phyloP scores from a whole-genome alignment of 2,329 filamentous ascomycete species.

The Colletotrichum chrysophilum region DNA sequence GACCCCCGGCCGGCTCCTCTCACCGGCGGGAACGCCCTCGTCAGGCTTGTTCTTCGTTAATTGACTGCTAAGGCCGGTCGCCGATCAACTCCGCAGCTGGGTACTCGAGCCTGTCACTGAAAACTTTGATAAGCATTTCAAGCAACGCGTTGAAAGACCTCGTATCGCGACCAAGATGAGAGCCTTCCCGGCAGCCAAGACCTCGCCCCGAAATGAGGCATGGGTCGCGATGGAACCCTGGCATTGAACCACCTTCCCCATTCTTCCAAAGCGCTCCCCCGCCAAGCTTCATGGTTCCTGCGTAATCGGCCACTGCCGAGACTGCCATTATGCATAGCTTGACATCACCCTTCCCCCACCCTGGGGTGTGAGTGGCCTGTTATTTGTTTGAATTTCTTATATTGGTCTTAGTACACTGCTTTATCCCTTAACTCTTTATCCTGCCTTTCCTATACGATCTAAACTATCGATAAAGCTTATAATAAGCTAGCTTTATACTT shows the following conservation, averaged over 20 bases:
- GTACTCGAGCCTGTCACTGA: not conserved
- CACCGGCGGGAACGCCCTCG: not conserved
- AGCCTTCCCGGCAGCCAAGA: not conserved
- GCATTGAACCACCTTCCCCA: constrained; percentile 1
- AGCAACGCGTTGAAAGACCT: not conserved
- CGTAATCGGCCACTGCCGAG: constrained; percentile 9
- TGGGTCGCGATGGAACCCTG: constrained; percentile 12
- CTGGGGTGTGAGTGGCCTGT: no score
- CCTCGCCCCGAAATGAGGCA: constrained; percentile 3
- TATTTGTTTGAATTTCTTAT: no score
- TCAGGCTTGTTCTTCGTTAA: not conserved
- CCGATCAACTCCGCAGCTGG: not conserved
- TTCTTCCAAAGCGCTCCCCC: not conserved
- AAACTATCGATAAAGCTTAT: no score
- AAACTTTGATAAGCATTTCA: not conserved
- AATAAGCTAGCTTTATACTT: no score
- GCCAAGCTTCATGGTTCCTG: constrained; percentile 3
- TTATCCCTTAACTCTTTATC: no score
- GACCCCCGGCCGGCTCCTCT: constrained; percentile 6
- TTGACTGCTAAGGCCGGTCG: not conserved
- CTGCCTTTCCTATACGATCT: no score
- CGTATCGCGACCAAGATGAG: not conserved
- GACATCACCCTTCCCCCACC: no score
- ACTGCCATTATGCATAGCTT: not conserved
- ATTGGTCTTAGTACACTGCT: no score